phyloP scores from a whole-genome alignment of 345 rosid genomes.

The Noccaea bulbosa region DNA sequence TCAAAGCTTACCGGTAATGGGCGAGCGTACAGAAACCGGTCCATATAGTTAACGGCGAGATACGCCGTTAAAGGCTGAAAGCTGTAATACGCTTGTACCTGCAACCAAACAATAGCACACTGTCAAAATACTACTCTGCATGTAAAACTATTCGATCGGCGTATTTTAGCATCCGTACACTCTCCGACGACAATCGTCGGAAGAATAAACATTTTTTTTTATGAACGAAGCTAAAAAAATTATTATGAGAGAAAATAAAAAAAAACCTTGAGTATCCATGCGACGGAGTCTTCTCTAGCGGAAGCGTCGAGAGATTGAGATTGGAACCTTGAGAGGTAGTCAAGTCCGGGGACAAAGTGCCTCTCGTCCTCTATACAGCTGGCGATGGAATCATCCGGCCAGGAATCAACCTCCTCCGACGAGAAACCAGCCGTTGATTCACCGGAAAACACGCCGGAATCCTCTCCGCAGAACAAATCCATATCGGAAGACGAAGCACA shows the following conservation, averaged over 20 bases:
- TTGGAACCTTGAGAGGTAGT: constrained; percentile 71
- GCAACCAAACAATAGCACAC: constrained; percentile 32
- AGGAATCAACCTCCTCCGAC: constrained; percentile 68
- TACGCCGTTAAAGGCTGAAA: constrained; percentile 95
- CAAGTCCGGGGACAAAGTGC: constrained; percentile 87
- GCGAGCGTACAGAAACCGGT: constrained; percentile 79
- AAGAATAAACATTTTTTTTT: no score
- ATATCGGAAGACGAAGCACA: constrained; percentile 55
- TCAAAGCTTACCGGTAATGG: constrained; percentile 65
- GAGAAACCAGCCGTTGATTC: constrained; percentile 51
- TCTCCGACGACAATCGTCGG: constrained; percentile 11
- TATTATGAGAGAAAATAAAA: no score
- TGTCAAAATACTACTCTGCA: constrained; percentile 22
- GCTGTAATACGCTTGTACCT: constrained; percentile 75
- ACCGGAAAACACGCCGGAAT: constrained; percentile 66
- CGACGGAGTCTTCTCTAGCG: constrained; percentile 83
- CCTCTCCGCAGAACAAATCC: constrained; percentile 84
- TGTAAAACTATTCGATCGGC: constrained; percentile 22
- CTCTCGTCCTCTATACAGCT: constrained; percentile 70
- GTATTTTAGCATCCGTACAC: constrained; percentile 22
- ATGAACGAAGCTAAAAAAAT: no score
- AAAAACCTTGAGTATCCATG: constrained; percentile 91
- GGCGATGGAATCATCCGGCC: constrained; percentile 70
- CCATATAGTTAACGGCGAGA: constrained; percentile 94
- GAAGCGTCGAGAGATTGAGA: constrained; percentile 80